A percentile compares a stretch with the other conserved stretches of the same genome.
phyloP scores from a whole-genome alignment of 805 yeast genomes.

The Yarrowia phangngaensis region DNA sequence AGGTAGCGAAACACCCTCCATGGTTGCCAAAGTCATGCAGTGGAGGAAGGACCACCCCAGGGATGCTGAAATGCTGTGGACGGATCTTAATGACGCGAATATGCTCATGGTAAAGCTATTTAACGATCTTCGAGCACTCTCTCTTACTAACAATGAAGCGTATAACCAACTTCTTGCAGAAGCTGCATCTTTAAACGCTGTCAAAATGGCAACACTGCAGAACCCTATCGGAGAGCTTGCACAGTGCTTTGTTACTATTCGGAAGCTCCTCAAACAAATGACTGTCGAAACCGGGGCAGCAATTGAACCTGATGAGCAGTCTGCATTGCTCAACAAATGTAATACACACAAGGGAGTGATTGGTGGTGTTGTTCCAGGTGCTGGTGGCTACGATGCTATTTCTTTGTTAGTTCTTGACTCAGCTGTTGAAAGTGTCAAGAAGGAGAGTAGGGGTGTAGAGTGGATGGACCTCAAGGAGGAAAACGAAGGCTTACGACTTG shows the following conservation, averaged over 20 bases:
- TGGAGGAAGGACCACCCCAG: constrained; percentile 62
- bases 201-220: constrained; percentile 1
- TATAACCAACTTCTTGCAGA: constrained; percentile 39
- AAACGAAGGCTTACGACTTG: constrained; percentile 47
- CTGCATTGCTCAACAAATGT: constrained; percentile 59
- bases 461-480: constrained; percentile 71
- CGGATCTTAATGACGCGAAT: constrained; percentile 56
- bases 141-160: constrained; percentile 36
- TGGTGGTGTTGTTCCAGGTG: constrained; percentile 98
- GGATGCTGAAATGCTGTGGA: constrained; percentile 52
- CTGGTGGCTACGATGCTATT: constrained; percentile 96
- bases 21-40: constrained; percentile 67
- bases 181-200: constrained; percentile 4
- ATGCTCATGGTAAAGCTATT: constrained; percentile 51
- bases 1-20: constrained; percentile 91
- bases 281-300: constrained; percentile 71
- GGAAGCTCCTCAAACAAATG: constrained; percentile 56
- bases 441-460: constrained; percentile 47
- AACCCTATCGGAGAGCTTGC: constrained; percentile 14
- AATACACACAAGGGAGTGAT: constrained; percentile 61
- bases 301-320: constrained; percentile 82
- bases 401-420: constrained; percentile 59
- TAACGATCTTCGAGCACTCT: constrained; percentile 41
- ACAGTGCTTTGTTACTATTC: constrained; percentile 40
- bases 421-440: constrained; percentile 41